Conservation (phyloP, 768 basidiomycete species). For the Pisolithus microcarpus region DNA sequence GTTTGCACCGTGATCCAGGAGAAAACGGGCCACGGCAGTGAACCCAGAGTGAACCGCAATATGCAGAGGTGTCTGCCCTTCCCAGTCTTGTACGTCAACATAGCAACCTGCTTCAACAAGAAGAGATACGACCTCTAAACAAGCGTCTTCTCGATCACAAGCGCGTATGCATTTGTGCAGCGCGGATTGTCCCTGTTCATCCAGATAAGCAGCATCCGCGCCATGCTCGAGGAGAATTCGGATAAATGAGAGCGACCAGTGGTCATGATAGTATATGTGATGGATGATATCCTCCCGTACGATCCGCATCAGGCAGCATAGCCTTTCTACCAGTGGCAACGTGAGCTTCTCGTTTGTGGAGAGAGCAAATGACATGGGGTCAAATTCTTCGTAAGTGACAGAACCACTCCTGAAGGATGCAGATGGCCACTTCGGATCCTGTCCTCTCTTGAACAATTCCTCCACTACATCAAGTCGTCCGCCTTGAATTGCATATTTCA, state of each 20-base stretch:
- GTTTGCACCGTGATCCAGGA: background rate
- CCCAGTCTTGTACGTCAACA: background rate
- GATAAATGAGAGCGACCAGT: background rate
- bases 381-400: background rate
- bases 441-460: background rate
- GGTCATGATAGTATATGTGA: background rate
- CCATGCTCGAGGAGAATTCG: background rate
- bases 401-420: background rate
- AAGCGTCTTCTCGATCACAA: background rate
- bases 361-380: background rate
- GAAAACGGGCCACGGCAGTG: background rate
- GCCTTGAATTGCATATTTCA: background rate
- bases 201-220: background rate
- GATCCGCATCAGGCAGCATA: background rate
- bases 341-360: background rate
- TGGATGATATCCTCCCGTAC: background rate
- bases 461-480: background rate
- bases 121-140: background rate
- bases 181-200: background rate
- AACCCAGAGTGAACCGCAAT: background rate
- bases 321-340: background rate
- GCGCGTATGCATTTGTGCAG: background rate
- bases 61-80: background rate
- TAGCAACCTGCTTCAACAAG: constrained; percentile 1
- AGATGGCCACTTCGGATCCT: background rate